A percentile compares a stretch with the other conserved stretches of the same genome.
These are phyloP conservation scores for Pyropia haitanensis DNA, from an alignment of 23 red algal genomes.

Conservation along the genomic window DNA sequence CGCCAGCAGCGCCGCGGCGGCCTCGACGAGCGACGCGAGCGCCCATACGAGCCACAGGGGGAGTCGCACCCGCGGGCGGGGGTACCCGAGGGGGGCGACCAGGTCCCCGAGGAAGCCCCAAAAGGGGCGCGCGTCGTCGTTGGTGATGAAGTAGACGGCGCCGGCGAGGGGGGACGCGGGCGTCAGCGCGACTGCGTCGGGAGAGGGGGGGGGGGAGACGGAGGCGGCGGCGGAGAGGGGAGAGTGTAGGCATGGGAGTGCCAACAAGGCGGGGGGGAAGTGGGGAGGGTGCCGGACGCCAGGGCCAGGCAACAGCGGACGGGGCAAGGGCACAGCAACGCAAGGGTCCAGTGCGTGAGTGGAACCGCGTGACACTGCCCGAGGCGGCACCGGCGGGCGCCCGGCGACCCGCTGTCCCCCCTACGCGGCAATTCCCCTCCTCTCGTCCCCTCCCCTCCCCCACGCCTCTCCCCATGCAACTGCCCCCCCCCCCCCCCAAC, in stretches of 20 bases:
- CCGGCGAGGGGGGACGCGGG: conserved; percentile 17
- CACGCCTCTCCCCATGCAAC: too few species aligned
- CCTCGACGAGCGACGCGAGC: conserved; percentile 39
- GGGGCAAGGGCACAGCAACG: background rate
- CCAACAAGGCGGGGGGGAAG: too few species aligned
- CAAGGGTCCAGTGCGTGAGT: too few species aligned
- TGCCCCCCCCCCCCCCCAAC: too few species aligned
- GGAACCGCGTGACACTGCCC: too few species aligned
- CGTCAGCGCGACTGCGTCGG: background rate
- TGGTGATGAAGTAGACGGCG: conserved; percentile 90
- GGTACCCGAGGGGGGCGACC: conserved; percentile 61
- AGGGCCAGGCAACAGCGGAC: background rate
- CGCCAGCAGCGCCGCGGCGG: conserved; percentile 24
- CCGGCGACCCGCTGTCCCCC: too few species aligned
- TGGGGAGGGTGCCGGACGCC: background rate
- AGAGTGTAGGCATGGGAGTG: too few species aligned
- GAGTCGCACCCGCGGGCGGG: conserved; percentile 26
- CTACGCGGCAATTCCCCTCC: too few species aligned
- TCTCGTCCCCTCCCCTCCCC: too few species aligned
- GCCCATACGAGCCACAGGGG: conserved; percentile 57
- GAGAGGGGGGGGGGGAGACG: background rate
- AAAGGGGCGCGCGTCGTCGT: conserved; percentile 73
- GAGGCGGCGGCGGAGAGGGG: too few species aligned
- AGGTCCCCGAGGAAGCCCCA: conserved; percentile 67
- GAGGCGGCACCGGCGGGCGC: too few species aligned